Evolutionary conservation across 2,329 filamentous ascomycete species (phyloP).

Genomic region (Colletotrichum navitas): DNA sequence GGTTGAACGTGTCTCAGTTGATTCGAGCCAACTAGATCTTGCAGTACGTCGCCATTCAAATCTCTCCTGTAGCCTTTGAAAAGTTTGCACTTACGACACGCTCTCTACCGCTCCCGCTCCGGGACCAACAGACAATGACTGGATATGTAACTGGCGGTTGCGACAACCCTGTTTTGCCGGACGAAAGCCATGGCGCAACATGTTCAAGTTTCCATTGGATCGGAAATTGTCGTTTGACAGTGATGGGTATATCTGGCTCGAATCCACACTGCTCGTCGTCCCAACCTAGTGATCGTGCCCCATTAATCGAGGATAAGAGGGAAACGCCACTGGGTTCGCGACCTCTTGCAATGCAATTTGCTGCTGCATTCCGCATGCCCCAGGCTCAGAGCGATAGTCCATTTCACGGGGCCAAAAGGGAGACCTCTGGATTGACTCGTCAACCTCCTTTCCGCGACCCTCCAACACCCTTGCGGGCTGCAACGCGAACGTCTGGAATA

Average conservation of each 20-base stretch:
- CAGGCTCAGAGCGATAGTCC: not conserved
- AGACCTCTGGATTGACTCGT: not conserved
- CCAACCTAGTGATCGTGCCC: not conserved
- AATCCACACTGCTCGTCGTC: not conserved
- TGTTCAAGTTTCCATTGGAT: not conserved
- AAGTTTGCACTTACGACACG: not conserved
- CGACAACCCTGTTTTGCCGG: not conserved
- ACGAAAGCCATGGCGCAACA: not conserved
- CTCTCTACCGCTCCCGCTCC: not conserved
- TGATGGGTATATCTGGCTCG: not conserved
- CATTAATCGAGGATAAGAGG: constrained; percentile 2
- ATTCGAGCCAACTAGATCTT: not conserved
- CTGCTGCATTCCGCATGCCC: not conserved
- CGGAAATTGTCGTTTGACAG: not conserved
- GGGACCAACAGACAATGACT: not conserved
- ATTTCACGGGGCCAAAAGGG: not conserved
- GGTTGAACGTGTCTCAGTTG: not conserved
- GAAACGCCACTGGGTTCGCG: constrained; percentile 7
- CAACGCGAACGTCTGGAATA: constrained; percentile 38
- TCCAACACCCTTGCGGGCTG: constrained; percentile 25
- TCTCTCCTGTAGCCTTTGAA: not conserved
- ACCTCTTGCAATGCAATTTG: constrained; percentile 23
- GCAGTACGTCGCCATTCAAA: not conserved
- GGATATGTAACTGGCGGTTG: too few species aligned
- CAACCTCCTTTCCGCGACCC: constrained; percentile 8